phyloP scores from a whole-genome alignment of 768 basidiomycete species.

The Lentinula raphanica region DNA sequence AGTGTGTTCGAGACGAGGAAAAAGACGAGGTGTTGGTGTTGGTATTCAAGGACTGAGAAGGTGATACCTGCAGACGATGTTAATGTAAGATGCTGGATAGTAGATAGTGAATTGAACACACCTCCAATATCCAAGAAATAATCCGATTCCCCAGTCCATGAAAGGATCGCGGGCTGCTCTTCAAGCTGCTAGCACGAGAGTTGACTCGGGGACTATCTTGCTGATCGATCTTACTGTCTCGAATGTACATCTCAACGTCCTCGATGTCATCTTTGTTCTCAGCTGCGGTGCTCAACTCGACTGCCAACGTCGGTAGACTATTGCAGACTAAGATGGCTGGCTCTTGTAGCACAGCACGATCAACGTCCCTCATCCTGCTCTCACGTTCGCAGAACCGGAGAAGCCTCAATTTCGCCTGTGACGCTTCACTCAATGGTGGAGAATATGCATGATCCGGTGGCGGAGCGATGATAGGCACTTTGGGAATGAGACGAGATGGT shows the following conservation, averaged over 20 bases:
- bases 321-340: no score
- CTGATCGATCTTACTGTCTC: slow-evolving; percentile 10
- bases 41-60: not conserved
- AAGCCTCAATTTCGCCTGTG: slow-evolving; percentile 40
- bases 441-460: slow-evolving; percentile 31
- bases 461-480: slow-evolving; percentile 53
- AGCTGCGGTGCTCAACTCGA: not conserved
- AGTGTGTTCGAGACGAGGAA: not conserved
- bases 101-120: slow-evolving; percentile 13
- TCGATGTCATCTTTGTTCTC: slow-evolving; percentile 6
- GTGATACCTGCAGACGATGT: not conserved
- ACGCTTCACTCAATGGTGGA: slow-evolving; percentile 30
- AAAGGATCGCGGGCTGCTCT: slow-evolving; percentile 21
- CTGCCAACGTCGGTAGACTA: not conserved
- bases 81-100: not conserved
- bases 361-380: slow-evolving; percentile 26
- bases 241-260: not conserved
- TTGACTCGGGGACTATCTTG: slow-evolving; percentile 10
- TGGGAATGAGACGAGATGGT: not conserved
- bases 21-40: not conserved
- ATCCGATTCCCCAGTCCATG: slow-evolving; percentile 27
- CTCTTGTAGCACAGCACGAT: slow-evolving; percentile 15
- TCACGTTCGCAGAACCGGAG: slow-evolving; percentile 38
- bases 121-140: slow-evolving; percentile 44
- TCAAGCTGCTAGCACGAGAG: not conserved